phyloP scores from a whole-genome alignment of 176 grass and related monocot genomes.

The Ensete glaucum region DNA sequence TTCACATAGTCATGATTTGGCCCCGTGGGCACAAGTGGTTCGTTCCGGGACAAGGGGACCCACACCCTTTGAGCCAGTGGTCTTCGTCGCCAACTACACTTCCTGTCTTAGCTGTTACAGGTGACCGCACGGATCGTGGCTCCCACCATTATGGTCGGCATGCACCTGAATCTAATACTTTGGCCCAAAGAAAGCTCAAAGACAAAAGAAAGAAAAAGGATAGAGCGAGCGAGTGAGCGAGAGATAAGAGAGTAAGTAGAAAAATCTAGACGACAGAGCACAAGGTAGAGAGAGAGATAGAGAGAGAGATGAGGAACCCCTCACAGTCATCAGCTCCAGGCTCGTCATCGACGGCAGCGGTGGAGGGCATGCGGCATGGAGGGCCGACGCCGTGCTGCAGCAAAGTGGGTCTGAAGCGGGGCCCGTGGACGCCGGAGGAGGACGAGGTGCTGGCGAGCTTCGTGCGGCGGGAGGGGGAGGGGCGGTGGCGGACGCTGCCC shows the following conservation, averaged over 20 bases:
- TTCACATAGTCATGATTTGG: no score
- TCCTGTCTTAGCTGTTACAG: not conserved
- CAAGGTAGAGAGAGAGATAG: not conserved
- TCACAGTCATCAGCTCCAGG: not conserved
- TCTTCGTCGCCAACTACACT: not conserved
- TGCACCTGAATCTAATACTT: not conserved
- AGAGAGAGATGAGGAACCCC: conserved; percentile 35
- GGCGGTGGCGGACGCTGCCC: conserved; percentile 19
- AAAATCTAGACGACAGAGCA: not conserved
- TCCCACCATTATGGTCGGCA: not conserved
- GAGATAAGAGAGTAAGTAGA: conserved; percentile 3
- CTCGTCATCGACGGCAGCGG: not conserved
- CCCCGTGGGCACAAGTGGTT: no score
- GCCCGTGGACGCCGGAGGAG: conserved; percentile 22
- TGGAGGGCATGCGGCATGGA: not conserved
- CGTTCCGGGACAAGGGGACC: not conserved
- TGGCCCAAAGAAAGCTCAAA: not conserved
- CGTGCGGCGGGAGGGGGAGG: conserved; percentile 15
- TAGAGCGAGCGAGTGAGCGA: not conserved
- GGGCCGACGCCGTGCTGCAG: conserved; percentile 13
- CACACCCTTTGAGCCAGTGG: not conserved
- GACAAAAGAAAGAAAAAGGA: not conserved
- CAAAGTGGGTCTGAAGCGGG: conserved; percentile 14
- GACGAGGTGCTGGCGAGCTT: conserved; percentile 12
- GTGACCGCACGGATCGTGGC: not conserved